Percentiles rank a stretch among this genome's conserved stretches.
Conservation (phyloP, 164 flowering plant genomes). For the Echeveria elegans region DNA sequence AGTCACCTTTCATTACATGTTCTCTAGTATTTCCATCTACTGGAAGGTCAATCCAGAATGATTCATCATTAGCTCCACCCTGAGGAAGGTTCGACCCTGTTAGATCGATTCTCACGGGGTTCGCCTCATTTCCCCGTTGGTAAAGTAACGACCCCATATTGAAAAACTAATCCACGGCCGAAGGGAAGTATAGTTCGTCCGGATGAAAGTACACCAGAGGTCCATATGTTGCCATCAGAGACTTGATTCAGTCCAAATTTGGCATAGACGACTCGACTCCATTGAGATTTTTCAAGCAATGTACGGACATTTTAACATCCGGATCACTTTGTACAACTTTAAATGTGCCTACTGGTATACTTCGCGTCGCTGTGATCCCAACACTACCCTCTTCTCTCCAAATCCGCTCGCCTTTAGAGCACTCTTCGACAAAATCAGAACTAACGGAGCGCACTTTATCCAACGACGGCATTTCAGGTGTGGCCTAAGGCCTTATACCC, state of each 20-base stretch:
- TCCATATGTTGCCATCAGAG: background rate
- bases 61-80: constrained; percentile 27
- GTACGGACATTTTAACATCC: constrained; percentile 18
- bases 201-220: background rate
- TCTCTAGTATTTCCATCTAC: constrained; percentile 28
- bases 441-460: background rate
- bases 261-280: background rate
- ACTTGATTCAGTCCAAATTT: background rate
- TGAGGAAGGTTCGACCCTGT: background rate
- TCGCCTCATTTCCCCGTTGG: background rate
- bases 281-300: background rate
- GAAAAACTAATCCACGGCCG: background rate
- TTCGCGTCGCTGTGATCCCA: background rate
- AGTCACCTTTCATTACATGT: constrained; percentile 52
- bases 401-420: background rate
- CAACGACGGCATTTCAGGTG: background rate
- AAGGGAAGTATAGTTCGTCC: background rate
- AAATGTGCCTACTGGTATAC: background rate
- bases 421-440: background rate
- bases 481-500: background rate
- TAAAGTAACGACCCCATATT: constrained; percentile 18
- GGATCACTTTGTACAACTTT: constrained; percentile 24
- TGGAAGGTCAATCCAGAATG: constrained; percentile 84
- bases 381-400: background rate
- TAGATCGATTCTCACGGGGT: background rate